A percentile compares a stretch with the other conserved stretches of the same genome.
These are phyloP conservation scores for Beauveria australis DNA, from an alignment of 2,329 filamentous ascomycete species.

Conservation along the genomic window DNA sequence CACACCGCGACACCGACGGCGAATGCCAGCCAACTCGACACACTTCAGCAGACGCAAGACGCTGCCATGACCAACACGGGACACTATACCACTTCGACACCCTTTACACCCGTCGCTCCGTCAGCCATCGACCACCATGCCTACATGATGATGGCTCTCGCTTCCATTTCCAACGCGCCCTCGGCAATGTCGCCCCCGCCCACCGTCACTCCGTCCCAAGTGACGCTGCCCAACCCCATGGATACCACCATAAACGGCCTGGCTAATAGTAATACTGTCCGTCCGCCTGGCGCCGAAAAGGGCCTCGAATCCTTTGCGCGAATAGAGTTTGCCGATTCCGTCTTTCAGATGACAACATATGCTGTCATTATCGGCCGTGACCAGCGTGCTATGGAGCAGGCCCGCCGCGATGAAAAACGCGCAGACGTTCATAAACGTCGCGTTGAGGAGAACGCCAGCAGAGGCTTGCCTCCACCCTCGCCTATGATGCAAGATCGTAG, in stretches of 20 bases:
- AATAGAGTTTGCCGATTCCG: conserved; percentile 65
- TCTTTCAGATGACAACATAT: conserved; percentile 72
- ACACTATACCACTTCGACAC: conserved; percentile 24
- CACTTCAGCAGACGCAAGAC: conserved; percentile 10
- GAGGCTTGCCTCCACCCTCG: conserved; percentile 42
- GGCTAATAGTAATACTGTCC: conserved; percentile 23
- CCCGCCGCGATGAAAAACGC: conserved; percentile 42
- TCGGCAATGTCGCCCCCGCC: conserved; percentile 32
- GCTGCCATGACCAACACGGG: conserved; percentile 16
- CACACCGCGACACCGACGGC: background rate
- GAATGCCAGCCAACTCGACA: conserved; percentile 11
- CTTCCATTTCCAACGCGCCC: conserved; percentile 28
- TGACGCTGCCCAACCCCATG: conserved; percentile 33
- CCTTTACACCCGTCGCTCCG: conserved; percentile 26
- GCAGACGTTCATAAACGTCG: conserved; percentile 36
- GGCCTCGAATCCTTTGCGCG: conserved; percentile 49
- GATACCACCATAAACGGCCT: conserved; percentile 23
- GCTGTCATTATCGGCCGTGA: conserved; percentile 66
- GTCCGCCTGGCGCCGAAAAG: conserved; percentile 29
- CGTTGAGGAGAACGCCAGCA: conserved; percentile 37
- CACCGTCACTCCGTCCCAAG: conserved; percentile 38
- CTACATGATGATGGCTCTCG: conserved; percentile 39
- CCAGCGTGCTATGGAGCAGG: conserved; percentile 48
- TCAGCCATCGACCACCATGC: conserved; percentile 29
- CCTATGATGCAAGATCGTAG: conserved; percentile 42